Conservation (phyloP, 768 basidiomycete genomes). For the Macrolepiota albuminosa region DNA sequence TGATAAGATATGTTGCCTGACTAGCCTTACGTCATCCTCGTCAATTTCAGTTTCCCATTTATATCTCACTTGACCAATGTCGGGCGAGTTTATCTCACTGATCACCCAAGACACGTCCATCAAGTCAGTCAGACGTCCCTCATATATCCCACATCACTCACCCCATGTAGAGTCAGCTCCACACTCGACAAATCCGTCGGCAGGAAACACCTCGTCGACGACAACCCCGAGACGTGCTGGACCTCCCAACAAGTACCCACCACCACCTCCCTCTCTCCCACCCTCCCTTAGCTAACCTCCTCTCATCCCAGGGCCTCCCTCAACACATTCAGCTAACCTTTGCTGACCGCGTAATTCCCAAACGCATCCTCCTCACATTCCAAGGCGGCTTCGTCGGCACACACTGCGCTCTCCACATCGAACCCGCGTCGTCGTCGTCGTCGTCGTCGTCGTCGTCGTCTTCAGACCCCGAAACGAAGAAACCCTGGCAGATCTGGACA, state of each 20-base stretch:
- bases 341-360: constrained; percentile 46
- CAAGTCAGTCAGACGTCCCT: constrained; percentile 35
- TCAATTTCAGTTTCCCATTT: too few species aligned
- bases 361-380: constrained; percentile 59
- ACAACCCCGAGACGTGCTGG: constrained; percentile 79
- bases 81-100: constrained; percentile 30
- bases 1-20: too few species aligned
- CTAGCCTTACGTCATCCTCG: too few species aligned
- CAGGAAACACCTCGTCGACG: constrained; percentile 67
- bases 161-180: constrained; percentile 70
- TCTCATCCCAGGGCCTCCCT: constrained; percentile 58
- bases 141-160: background rate
- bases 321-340: constrained; percentile 73
- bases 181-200: constrained; percentile 68
- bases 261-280: background rate
- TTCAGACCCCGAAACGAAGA: constrained; percentile 16
- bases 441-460: background rate
- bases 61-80: constrained; percentile 14
- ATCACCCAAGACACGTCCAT: constrained; percentile 40
- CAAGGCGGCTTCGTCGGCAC: constrained; percentile 86
- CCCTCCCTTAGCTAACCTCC: background rate
- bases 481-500: constrained; percentile 47
- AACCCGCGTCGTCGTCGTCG: constrained; percentile 18
- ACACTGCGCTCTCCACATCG: constrained; percentile 46
- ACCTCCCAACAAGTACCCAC: constrained; percentile 65